Evolutionary conservation across 2,329 filamentous ascomycete species (phyloP).

Genomic region (Colletotrichum tofieldiae): DNA sequence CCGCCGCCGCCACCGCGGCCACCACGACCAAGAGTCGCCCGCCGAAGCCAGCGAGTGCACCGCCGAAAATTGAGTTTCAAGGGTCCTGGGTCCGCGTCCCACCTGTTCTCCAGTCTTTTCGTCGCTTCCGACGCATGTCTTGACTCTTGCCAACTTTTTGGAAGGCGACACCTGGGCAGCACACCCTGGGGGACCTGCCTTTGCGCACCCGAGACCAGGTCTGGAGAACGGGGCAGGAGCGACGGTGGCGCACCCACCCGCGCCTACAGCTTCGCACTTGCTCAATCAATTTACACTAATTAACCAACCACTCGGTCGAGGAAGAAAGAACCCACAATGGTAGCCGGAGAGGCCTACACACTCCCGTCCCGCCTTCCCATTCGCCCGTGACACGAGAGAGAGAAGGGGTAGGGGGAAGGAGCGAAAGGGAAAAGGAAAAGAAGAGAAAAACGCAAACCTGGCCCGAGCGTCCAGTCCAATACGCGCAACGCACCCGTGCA

Average conservation of each 20-base stretch:
- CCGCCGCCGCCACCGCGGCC: not conserved
- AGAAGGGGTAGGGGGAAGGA: not conserved
- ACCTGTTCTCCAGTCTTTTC: constrained; percentile 31
- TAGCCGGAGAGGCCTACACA: not conserved
- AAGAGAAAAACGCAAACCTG: not conserved
- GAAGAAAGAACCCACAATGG: not conserved
- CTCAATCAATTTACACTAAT: not conserved
- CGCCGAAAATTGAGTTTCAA: constrained; percentile 40
- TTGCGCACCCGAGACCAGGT: not conserved
- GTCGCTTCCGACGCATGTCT: constrained; percentile 36
- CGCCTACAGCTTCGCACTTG: not conserved
- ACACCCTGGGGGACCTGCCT: no score
- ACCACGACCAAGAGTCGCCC: not conserved
- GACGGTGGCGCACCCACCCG: not conserved
- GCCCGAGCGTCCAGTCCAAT: not conserved
- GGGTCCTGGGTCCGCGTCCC: constrained; percentile 40
- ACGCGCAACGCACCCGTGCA: constrained; percentile 22
- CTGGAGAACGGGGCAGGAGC: constrained; percentile 9
- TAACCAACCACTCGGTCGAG: not conserved
- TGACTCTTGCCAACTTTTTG: constrained; percentile 36
- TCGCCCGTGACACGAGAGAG: not conserved
- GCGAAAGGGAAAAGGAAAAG: not conserved
- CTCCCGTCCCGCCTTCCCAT: not conserved
- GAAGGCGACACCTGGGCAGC: not conserved
- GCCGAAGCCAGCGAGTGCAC: not conserved